Base-by-base conservation (phyloP, 176 grass and related monocot species). In the Oropetium thomaeum region DNA sequence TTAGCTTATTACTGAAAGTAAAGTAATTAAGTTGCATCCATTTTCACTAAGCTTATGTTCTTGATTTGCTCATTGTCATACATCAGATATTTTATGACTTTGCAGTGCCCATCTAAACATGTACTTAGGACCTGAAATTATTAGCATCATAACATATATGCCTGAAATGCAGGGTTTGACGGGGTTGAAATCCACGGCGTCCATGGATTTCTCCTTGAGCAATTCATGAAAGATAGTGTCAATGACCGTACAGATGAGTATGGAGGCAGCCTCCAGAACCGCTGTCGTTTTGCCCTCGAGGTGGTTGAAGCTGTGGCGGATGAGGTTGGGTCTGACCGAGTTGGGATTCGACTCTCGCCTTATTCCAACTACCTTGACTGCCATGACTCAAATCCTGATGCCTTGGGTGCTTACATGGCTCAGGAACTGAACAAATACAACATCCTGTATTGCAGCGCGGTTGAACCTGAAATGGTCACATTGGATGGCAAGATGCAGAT, bases 141-240 rank as follows among this genome's bases (percentile, higher is more conserved):
- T 54, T 51, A 30, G 39, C 11, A 23, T 62, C 2, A 39, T 62
- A 38, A 81, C 33, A 26, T 33, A 65, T 26, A 43, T 54, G 1
- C 28, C 12, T 71, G 20, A 53, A 14, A 42, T 67, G 48, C 41
- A 88, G 84, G 87, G 27, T 93, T 90, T 52, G 87, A 93, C 1
- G 91, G 87, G 23, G 87, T 93, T 19, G 91, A 93, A 58, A 88
- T 90, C 9, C 88, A 88, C 17, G 75, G 74, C 10, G 87, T 81
- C 0, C 59, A 87, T 43, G 87, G 83, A 40, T 88, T 82, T 60
- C 59, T 90, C 27, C 43, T 94, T 2, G 75, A 94, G 69, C 88
- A 94, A 38, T 90, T 90, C 58, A 79, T 86, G 69, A 88, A 90
- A 68, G 79, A 86, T 15, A 44, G 74, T 3, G 79, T 59, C 31